These are phyloP conservation scores for Chrysopogon serrulatus DNA, from an alignment of 176 grass and related monocot genomes.

Conservation along the genomic window DNA sequence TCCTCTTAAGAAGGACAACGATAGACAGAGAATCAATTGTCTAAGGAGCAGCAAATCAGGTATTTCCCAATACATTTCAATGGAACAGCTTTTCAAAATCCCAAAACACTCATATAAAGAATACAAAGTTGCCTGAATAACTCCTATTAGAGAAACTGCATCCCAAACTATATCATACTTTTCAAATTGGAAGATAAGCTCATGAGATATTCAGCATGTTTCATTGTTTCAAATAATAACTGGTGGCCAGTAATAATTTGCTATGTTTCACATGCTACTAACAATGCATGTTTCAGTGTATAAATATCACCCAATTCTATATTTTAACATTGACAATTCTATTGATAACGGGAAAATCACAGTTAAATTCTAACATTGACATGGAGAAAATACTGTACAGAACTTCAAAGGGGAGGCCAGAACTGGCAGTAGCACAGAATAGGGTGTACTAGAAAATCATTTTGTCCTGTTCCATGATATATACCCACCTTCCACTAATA, in stretches of 20 bases:
- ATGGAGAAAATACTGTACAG: constrained; percentile 4
- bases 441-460: constrained; percentile 4
- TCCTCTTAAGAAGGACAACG: neutral
- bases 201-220: neutral
- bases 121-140: neutral
- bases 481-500: constrained; percentile 82
- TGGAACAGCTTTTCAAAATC: neutral
- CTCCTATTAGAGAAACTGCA: neutral
- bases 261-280: neutral
- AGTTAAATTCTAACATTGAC: neutral
- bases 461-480: constrained; percentile 38
- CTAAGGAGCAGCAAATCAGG: neutral
- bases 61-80: constrained; percentile 3
- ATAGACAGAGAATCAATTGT: neutral
- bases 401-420: neutral
- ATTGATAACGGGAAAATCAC: neutral
- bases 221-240: neutral
- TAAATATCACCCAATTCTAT: neutral
- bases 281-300: neutral
- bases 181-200: neutral
- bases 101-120: constrained; percentile 11
- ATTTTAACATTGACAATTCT: neutral
- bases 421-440: neutral
- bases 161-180: neutral
- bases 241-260: neutral